Conservation (phyloP, 2,329 filamentous ascomycete species). For the Fusarium graminum region DNA sequence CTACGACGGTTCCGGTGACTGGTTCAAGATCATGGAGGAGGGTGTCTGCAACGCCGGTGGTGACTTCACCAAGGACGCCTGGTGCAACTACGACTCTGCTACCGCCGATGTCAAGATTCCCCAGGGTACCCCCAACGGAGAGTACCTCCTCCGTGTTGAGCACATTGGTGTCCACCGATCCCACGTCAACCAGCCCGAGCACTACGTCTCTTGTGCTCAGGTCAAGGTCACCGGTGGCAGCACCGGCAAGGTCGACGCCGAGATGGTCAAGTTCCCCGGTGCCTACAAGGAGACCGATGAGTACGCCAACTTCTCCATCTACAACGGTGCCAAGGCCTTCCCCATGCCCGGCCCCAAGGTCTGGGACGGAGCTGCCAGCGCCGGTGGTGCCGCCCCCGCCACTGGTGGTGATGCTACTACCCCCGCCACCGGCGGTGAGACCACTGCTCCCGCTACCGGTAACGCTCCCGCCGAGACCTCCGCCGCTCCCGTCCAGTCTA, state of each 20-base stretch:
- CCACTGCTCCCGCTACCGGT: constrained; percentile 5
- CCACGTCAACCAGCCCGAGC: constrained; percentile 31
- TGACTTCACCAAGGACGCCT: constrained; percentile 34
- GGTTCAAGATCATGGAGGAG: constrained; percentile 35
- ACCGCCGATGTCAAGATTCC: constrained; percentile 26
- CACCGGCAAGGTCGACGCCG: constrained; percentile 22
- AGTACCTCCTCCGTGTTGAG: constrained; percentile 34
- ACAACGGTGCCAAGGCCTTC: constrained; percentile 23
- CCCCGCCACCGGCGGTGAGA: background rate
- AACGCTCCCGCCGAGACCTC: constrained; percentile 1
- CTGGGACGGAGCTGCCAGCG: constrained; percentile 5
- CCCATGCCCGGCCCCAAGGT: constrained; percentile 30
- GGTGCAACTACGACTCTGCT: constrained; percentile 28
- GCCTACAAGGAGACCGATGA: constrained; percentile 26
- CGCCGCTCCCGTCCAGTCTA: background rate
- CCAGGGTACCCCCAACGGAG: constrained; percentile 19
- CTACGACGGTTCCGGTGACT: constrained; percentile 23
- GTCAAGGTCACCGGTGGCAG: constrained; percentile 24
- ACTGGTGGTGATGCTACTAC: background rate
- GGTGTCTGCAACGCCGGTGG: constrained; percentile 26
- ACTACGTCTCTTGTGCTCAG: constrained; percentile 32
- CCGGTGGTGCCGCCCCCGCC: constrained; percentile 1
- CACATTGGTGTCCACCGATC: constrained; percentile 29
- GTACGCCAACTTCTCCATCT: constrained; percentile 34
- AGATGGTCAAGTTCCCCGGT: constrained; percentile 32